Percentiles rank a stretch among this genome's conserved stretches.
Conservation (phyloP, 805 yeast species). For the Wickerhamiella musiphila region DNA sequence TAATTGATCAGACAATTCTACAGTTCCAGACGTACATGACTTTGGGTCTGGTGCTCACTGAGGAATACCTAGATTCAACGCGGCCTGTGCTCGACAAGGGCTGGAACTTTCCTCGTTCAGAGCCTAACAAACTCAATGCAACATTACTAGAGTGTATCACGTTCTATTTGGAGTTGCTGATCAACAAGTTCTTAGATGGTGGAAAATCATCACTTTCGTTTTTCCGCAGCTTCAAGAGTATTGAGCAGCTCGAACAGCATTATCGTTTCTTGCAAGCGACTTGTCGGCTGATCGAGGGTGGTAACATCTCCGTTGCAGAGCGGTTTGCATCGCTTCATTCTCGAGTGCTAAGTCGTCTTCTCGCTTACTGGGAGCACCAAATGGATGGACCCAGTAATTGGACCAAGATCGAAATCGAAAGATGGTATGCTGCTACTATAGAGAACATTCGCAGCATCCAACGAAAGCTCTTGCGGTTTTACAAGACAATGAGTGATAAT, state of each 20-base stretch:
- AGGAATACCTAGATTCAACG: conserved; percentile 39
- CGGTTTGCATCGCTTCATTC: conserved; percentile 52
- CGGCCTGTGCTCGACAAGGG: conserved; percentile 36
- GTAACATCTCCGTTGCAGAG: conserved; percentile 65
- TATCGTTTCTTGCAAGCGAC: conserved; percentile 64
- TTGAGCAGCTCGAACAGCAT: conserved; percentile 58
- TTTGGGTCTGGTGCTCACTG: conserved; percentile 58
- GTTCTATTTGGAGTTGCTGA: conserved; percentile 51
- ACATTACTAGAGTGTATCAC: conserved; percentile 57
- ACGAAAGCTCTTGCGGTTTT: conserved; percentile 67
- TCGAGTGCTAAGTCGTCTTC: conserved; percentile 49
- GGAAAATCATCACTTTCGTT: conserved; percentile 34
- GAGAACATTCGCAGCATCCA: conserved; percentile 34
- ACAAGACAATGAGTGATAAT: conserved; percentile 44
- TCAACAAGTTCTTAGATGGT: conserved; percentile 63
- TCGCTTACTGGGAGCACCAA: conserved; percentile 56
- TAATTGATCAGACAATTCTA: conserved; percentile 84
- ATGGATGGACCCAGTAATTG: conserved; percentile 39
- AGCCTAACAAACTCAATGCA: conserved; percentile 47
- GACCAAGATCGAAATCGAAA: conserved; percentile 28
- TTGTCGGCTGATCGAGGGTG: conserved; percentile 65
- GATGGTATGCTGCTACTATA: conserved; percentile 30
- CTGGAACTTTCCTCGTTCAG: conserved; percentile 53
- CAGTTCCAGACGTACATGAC: conserved; percentile 65
- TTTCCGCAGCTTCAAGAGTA: conserved; percentile 75